Evolutionary conservation across 179 eudicot species (phyloP), one percentile per base, ranked within the genome.

Genomic region (Gypsophila paniculata): DNA sequence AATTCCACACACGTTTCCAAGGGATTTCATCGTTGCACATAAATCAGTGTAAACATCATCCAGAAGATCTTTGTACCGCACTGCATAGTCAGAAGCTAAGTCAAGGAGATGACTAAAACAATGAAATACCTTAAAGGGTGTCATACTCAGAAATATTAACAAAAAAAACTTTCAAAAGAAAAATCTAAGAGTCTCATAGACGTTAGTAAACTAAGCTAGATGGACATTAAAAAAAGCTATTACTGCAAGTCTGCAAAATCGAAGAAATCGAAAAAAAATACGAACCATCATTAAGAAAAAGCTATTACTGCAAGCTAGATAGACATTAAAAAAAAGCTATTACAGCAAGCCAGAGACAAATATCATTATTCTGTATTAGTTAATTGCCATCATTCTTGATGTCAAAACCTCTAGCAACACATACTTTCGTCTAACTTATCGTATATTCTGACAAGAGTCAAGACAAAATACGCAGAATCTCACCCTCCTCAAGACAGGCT

Each of bases 1-100:
- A 68, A 92, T 92, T n/a, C 92, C 95, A 82, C 96, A 92, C 32
- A 84, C 84, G 77, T 87, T 80, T 46, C 96, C 96, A 75, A 65
- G 78, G 57, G 90, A 86, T 82, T 87, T 90, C 23, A 92, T 86
- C 58, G 81, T 68, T 74, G 82, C 85, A 59, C 92, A 82, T 75
- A 92, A 62, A 85, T 92, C 98, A 69, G 79, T 82, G 77, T 86
- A 89, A 25, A 89, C 86, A 72, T 92, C 84, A 32, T 86, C 92
- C 79, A 92, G 70, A 59, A 92, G 89, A 82, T 92, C 98, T 84
- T 90, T 92, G 67, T 90, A 92, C 53, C 98, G 89, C 76, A 92
- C 98, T 92, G 95, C 79, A 79, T 38, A 36, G 78, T 46, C 22
- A 75, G 51, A 64, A 75, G 59, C 71, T 46, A 74, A 73, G 67